These are phyloP conservation scores for Blepharisma japonicum DNA, from an alignment of 73 alveolate species.

Conservation along the genomic window DNA sequence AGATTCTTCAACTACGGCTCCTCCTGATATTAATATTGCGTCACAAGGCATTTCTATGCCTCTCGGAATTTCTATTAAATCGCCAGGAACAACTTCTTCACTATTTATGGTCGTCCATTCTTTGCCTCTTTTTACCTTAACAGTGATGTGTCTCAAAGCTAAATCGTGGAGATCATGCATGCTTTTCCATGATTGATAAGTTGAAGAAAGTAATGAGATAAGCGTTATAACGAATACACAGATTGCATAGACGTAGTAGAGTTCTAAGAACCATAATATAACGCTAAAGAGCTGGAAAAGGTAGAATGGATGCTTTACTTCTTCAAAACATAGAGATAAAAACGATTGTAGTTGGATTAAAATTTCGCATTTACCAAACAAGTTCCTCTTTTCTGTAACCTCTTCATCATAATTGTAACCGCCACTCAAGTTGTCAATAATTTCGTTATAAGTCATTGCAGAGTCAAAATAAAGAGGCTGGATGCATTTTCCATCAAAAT, in stretches of 20 bases:
- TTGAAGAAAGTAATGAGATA: background rate
- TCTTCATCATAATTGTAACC: background rate
- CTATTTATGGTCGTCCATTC: background rate
- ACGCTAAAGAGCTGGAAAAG: slow-evolving; percentile 61
- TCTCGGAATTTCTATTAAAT: slow-evolving; percentile 73
- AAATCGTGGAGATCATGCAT: background rate
- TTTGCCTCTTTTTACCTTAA: background rate
- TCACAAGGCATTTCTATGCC: slow-evolving; percentile 85
- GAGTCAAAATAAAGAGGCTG: background rate
- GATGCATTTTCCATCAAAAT: background rate
- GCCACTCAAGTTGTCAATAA: background rate
- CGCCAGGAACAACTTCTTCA: slow-evolving; percentile 92
- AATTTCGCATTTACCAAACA: slow-evolving; percentile 7
- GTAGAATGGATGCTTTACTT: slow-evolving; percentile 71
- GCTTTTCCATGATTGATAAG: background rate
- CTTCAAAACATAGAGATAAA: background rate
- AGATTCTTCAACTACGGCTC: slow-evolving; percentile 77
- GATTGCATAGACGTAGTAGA: slow-evolving; percentile 41
- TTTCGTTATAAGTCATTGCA: background rate
- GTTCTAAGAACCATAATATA: slow-evolving; percentile 85
- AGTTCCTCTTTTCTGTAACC: background rate
- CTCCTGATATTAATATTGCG: slow-evolving; percentile 75
- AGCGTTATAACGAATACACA: background rate
- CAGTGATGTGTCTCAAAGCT: background rate
- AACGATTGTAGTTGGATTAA: too few species aligned